Evolutionary conservation across 73 alveolate genomes (phyloP), one percentile per base, ranked within the genome.

Genomic region (Paramecium caudatum): DNA sequence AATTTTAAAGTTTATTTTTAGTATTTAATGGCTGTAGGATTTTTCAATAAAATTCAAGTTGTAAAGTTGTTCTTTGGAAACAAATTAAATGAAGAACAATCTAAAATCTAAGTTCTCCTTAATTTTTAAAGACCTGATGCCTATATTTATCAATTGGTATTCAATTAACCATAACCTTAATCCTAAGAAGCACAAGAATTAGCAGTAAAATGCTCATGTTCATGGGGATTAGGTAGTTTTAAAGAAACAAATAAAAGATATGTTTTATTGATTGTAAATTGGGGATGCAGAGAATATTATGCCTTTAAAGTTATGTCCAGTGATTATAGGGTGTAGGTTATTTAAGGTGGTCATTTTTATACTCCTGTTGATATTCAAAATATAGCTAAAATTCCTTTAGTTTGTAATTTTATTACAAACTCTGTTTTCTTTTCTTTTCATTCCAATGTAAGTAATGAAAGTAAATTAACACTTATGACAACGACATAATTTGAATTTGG

Each of bases 211-310:
- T 41, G 69, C 6, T 19, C 65, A 10, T 74, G 88, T 45, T 17
- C 69, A 19, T 74, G 88, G 88, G 88, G 88, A 4, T 41, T 74
- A 19, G 88, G 88, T 16, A 74, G 47, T 74, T 74, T 74, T 43
- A 74, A 74, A 16, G 88, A 74, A 12, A 74, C 88, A 1, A 74
- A 74, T 45, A 74, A 74, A 16, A 36, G 88, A 74, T 74, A 74
- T 43, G 88, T 74, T 15, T 17, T 74, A 1, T 74, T 74, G 43
- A 45, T 74, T 19, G 32, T 74, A 1, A 74, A 74, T 74, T 74
- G 88, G 88, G 88, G 88, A 37, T 30, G 47, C 23, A 74, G 88
- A 74, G 88, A 74, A 74, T 74, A 74, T 39, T 74, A 74, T 74
- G 88, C 88, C 13, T 74, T 74, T 43, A 74, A 74, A 74, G 88